phyloP scores from a whole-genome alignment of 768 basidiomycete genomes.

The Leccinum variicolor region DNA sequence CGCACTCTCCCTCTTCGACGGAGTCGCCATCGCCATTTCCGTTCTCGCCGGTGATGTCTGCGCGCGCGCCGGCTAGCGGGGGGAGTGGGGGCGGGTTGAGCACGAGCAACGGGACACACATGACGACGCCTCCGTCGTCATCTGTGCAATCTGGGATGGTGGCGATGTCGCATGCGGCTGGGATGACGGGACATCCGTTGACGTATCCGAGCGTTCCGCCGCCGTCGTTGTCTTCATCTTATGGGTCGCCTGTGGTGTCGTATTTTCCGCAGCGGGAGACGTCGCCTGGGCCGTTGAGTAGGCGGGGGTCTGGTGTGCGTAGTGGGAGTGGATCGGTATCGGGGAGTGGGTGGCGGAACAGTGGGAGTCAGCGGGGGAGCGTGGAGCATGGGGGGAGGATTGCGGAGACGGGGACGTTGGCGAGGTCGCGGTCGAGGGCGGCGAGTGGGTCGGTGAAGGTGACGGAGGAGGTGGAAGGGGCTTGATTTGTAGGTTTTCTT shows the following conservation, averaged over 20 bases:
- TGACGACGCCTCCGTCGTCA: constrained; percentile 72
- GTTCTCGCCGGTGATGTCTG: constrained; percentile 56
- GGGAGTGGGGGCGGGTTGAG: constrained; percentile 8
- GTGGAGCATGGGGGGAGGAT: constrained; percentile 64
- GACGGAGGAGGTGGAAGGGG: neutral
- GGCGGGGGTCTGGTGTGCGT: constrained; percentile 46
- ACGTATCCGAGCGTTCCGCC: constrained; percentile 84
- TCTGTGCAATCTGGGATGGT: constrained; percentile 9
- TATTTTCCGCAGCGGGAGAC: constrained; percentile 43
- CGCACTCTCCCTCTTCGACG: constrained; percentile 63
- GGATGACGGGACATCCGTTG: constrained; percentile 35
- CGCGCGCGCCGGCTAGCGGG: constrained; percentile 34
- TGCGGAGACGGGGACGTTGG: constrained; percentile 63
- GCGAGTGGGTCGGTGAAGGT: constrained; percentile 38
- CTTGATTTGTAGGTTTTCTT: neutral
- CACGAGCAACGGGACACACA: constrained; percentile 45
- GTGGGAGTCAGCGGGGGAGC: constrained; percentile 50
- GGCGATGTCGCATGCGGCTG: constrained; percentile 14
- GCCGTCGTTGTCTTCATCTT: constrained; percentile 74
- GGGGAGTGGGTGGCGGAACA: constrained; percentile 25
- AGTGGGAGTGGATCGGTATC: constrained; percentile 1
- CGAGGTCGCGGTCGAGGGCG: constrained; percentile 33
- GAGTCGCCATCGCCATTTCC: constrained; percentile 68
- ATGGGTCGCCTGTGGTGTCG: constrained; percentile 63
- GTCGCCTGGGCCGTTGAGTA: constrained; percentile 50